Percentiles rank a stretch among this genome's conserved stretches.
Evolutionary conservation across 2,329 filamentous ascomycete species (phyloP).

Genomic region (Sarocladium kiliense): DNA sequence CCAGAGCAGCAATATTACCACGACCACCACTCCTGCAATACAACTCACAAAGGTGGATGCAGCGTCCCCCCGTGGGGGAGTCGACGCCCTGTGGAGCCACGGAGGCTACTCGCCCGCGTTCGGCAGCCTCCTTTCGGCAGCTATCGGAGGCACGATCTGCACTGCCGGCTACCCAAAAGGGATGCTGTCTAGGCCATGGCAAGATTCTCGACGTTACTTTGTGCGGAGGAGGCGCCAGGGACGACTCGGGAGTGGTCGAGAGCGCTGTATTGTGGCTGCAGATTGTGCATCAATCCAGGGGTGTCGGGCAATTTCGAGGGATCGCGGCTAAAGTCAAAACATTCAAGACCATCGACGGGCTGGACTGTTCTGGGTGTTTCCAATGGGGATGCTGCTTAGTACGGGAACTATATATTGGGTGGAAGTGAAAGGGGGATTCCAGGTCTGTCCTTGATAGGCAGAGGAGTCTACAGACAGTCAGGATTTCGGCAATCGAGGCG

Average conservation of each 20-base stretch:
- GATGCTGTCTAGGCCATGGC: background rate
- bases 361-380: background rate
- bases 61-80: background rate
- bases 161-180: background rate
- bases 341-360: background rate
- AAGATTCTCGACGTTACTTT: background rate
- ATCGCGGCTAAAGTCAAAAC: conserved; percentile 5
- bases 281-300: background rate
- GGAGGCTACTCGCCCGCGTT: conserved; percentile 6
- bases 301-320: conserved; percentile 7
- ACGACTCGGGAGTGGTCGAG: background rate
- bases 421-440: no score
- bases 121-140: conserved; percentile 8
- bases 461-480: background rate
- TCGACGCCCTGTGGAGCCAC: background rate
- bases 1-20: background rate
- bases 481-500: background rate
- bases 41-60: background rate
- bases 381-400: no score
- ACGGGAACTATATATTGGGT: no score
- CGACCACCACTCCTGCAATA: background rate
- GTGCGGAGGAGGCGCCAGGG: conserved; percentile 1
- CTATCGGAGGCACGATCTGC: conserved; percentile 4
- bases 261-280: background rate
- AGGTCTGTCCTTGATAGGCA: no score